Percentiles rank a stretch among this genome's conserved stretches.
phyloP scores from a whole-genome alignment of 139 green algal genomes.

The Pycnococcus provasolii region DNA sequence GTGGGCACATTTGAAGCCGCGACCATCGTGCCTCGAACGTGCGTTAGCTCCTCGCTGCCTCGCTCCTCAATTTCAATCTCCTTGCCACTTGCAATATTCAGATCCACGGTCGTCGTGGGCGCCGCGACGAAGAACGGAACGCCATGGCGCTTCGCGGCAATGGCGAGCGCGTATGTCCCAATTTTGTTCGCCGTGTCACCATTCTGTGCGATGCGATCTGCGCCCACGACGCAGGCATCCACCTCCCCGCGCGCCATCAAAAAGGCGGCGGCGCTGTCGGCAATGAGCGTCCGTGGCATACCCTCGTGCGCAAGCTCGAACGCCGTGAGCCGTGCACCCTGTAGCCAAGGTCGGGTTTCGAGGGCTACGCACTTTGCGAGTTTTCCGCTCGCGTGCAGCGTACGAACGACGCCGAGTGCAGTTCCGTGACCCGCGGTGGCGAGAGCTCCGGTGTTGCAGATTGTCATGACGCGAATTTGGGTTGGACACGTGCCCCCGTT shows the following conservation, averaged over 20 bases:
- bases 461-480: conserved; percentile 70
- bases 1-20: conserved; percentile 28
- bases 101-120: conserved; percentile 78
- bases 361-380: conserved; percentile 39
- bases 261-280: conserved; percentile 71
- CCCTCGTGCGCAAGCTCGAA: conserved; percentile 86
- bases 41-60: conserved; percentile 42
- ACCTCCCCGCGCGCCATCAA: conserved; percentile 65
- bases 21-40: conserved; percentile 22
- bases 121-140: conserved; percentile 92
- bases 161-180: conserved; percentile 57
- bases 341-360: conserved; percentile 93
- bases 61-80: conserved; percentile 87
- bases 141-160: conserved; percentile 48
- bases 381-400: conserved; percentile 54
- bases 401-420: conserved; percentile 78
- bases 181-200: conserved; percentile 69
- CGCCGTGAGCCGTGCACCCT: conserved; percentile 80
- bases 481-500: background rate
- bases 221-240: conserved; percentile 88
- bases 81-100: conserved; percentile 38
- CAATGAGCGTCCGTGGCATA: conserved; percentile 79
- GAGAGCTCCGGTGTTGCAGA: conserved; percentile 94
- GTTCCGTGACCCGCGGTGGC: conserved; percentile 83
- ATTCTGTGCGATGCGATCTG: conserved; percentile 65